Conservation (phyloP, 352 stramenopile genomes). For the Paralagenidium karlingii region DNA sequence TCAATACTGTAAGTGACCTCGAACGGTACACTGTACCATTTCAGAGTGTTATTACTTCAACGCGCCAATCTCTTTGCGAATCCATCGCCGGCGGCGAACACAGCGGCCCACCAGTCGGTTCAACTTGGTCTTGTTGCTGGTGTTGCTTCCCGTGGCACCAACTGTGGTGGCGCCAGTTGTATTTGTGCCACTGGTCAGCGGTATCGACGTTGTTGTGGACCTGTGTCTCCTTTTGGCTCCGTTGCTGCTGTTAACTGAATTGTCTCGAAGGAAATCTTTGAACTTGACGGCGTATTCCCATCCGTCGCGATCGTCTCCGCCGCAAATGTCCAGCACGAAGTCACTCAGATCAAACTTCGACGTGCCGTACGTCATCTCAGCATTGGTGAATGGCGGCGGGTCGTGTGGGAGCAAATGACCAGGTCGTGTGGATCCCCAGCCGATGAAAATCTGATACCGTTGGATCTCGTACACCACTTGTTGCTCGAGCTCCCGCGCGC, state of each 20-base stretch:
- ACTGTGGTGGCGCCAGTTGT: neutral
- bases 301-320: constrained; percentile 56
- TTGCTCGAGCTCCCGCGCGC: constrained; percentile 37
- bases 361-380: constrained; percentile 50
- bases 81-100: constrained; percentile 65
- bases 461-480: constrained; percentile 74
- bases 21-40: too few species aligned
- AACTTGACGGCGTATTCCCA: constrained; percentile 82
- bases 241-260: neutral
- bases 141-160: constrained; percentile 13
- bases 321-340: constrained; percentile 66
- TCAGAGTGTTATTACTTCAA: too few species aligned
- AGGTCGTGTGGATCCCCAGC: constrained; percentile 64
- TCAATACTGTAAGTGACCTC: too few species aligned
- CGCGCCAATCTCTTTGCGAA: constrained; percentile 64
- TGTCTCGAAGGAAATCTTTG: constrained; percentile 60
- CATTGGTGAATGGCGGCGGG: constrained; percentile 63
- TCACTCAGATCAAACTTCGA: constrained; percentile 46
- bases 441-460: constrained; percentile 72
- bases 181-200: too few species aligned
- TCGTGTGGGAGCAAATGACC: constrained; percentile 68
- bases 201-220: too few species aligned
- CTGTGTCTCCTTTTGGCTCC: too few species aligned
- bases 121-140: constrained; percentile 65
- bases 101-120: constrained; percentile 72